Base-by-base conservation (phyloP, 345 rosid species). In the Dipteronia sinensis region DNA sequence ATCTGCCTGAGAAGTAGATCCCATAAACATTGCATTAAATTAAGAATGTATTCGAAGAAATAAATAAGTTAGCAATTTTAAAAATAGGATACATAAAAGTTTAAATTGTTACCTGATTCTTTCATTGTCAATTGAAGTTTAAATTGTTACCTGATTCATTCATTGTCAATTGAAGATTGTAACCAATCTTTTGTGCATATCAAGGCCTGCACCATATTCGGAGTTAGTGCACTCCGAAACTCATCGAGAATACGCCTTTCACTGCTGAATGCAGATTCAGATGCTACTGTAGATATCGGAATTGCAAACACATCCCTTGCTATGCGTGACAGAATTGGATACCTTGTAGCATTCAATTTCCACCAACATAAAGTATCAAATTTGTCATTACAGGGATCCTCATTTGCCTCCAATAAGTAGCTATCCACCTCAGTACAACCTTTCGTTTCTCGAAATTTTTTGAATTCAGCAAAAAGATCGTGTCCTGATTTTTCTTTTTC, bases 141-240 rank as follows among this genome's bases (percentile, higher is more conserved):
- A 23, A 62, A 62, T 23, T 62, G 29, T 23, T 62, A 62, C 65
- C 25, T 62, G 25, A 6, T 34, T 65, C 49, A 51, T 51, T 77
- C 31, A 31, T 17, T 7, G 6, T 72, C 31, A 55, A 12, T 0
- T 15, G 75, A 72, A 8, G 29, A 16, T 58, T n/a, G 49, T 4
- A 76, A 27, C 59, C 72, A 67, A 81, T 77, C 58, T 77, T 73
- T 31, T 4, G 59, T 15, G 42, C 67, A 82, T 9, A 78, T 53
- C 31, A 77, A 65, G 19, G 10, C 20, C 59, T 78, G 59, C 3
- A 69, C 27, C 0, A 73, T 66, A 25, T 12, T 77, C 13, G 77
- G 75, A 67, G 66, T 27, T 20, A 77, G 67, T 23, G 55, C 44
- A 47, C 72, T 64, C 7, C n/a, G n/a, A 58, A 29, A 72, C 8